A percentile compares a stretch with the other conserved stretches of the same genome.
Conservation (phyloP, 768 basidiomycete genomes). For the Cantharellus cinnabarinus region DNA sequence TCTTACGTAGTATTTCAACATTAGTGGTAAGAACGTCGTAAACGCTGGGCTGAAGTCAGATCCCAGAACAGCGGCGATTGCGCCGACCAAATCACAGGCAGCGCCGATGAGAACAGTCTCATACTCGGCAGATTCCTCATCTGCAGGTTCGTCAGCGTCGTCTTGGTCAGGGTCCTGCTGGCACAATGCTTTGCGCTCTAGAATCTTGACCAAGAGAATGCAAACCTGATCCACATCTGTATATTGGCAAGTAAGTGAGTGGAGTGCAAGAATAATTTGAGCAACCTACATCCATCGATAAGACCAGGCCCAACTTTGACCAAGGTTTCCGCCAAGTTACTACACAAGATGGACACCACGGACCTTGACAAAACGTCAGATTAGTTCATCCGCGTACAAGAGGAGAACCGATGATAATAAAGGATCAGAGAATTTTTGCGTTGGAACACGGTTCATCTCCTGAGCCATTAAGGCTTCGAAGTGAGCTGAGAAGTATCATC, state of each 20-base stretch:
- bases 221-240: slow-evolving; percentile 50
- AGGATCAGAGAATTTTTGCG: slow-evolving; percentile 18
- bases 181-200: slow-evolving; percentile 88
- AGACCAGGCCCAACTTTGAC: slow-evolving; percentile 81
- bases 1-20: slow-evolving; percentile 81
- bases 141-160: slow-evolving; percentile 52
- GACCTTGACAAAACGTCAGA: slow-evolving; percentile 27
- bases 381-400: slow-evolving; percentile 4
- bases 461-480: slow-evolving; percentile 38
- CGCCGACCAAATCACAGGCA: slow-evolving; percentile 82
- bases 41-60: slow-evolving; percentile 68
- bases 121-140: slow-evolving; percentile 81
- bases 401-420: slow-evolving; percentile 1
- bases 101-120: slow-evolving; percentile 89
- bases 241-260: slow-evolving; percentile 12
- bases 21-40: slow-evolving; percentile 67
- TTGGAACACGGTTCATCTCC: slow-evolving; percentile 28
- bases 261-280: neutral
- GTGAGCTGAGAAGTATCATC: slow-evolving; percentile 62
- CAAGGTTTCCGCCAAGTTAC: slow-evolving; percentile 78
- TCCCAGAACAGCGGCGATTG: slow-evolving; percentile 72
- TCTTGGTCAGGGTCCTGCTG: slow-evolving; percentile 93
- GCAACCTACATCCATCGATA: slow-evolving; percentile 47
- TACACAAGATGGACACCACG: slow-evolving; percentile 74
- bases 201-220: slow-evolving; percentile 59